These are phyloP conservation scores for Suhomyces tanzawaensis DNA, from an alignment of 805 yeast genomes.

Conservation along the genomic window DNA sequence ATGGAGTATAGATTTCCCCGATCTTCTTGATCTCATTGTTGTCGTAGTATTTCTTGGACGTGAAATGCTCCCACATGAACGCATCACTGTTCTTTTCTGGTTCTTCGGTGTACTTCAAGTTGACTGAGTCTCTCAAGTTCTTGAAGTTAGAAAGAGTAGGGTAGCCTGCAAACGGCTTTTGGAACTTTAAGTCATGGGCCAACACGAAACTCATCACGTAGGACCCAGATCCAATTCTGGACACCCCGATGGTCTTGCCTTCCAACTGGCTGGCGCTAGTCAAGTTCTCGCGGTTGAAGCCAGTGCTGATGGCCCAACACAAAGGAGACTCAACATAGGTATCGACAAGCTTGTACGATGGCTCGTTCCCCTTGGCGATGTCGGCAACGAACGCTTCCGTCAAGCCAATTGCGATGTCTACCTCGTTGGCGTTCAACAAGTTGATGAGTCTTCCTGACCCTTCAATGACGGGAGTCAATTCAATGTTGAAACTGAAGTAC, in stretches of 20 bases:
- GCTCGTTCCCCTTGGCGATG: slow-evolving; percentile 59
- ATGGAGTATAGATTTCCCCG: slow-evolving; percentile 90
- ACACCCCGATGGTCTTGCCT: slow-evolving; percentile 69
- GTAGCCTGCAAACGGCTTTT: slow-evolving; percentile 49
- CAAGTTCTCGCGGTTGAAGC: slow-evolving; percentile 56
- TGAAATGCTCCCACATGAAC: slow-evolving; percentile 95
- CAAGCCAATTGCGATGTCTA: slow-evolving; percentile 82
- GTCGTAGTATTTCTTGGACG: slow-evolving; percentile 83
- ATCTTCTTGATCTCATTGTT: slow-evolving; percentile 73
- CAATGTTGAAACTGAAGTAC: slow-evolving; percentile 54
- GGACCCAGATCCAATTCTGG: slow-evolving; percentile 88
- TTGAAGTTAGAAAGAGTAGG: slow-evolving; percentile 65
- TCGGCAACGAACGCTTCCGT: slow-evolving; percentile 92
- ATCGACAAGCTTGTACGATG: slow-evolving; percentile 62
- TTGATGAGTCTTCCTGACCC: slow-evolving; percentile 89
- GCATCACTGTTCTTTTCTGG: slow-evolving; percentile 59
- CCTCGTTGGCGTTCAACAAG: slow-evolving; percentile 56
- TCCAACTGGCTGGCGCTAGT: slow-evolving; percentile 50
- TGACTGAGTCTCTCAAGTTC: slow-evolving; percentile 78
- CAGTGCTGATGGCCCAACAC: slow-evolving; percentile 89
- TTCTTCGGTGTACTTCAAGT: slow-evolving; percentile 39
- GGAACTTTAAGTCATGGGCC: slow-evolving; percentile 59
- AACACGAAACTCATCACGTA: slow-evolving; percentile 88
- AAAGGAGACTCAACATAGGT: slow-evolving; percentile 85
- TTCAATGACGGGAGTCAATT: slow-evolving; percentile 69